These are phyloP conservation scores for Trichophyton verrucosum DNA, from an alignment of 2,329 filamentous ascomycete species.

Conservation along the genomic window DNA sequence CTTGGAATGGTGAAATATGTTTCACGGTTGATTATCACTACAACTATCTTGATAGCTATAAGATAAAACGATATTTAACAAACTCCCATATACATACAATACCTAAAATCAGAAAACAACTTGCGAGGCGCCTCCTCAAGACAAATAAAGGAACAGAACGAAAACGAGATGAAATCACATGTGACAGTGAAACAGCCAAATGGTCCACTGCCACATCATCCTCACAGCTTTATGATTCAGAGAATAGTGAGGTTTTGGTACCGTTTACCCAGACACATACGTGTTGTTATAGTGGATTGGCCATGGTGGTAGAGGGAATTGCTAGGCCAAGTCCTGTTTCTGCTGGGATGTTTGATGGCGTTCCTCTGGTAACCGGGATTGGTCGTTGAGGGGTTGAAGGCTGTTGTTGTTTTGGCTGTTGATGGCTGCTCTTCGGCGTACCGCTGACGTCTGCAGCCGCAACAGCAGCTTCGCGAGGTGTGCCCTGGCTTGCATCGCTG, in stretches of 20 bases:
- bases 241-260: neutral
- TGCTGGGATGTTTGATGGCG: neutral
- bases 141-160: neutral
- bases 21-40: neutral
- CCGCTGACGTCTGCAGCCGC: constrained; percentile 5
- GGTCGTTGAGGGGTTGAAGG: neutral
- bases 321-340: neutral
- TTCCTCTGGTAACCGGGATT: neutral
- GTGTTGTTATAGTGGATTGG: constrained; percentile 1
- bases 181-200: neutral
- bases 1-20: too few species aligned
- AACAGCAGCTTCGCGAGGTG: constrained; percentile 10
- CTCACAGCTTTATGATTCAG: neutral
- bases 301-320: constrained; percentile 6
- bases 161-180: neutral
- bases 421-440: constrained; percentile 11
- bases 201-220: neutral
- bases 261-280: neutral
- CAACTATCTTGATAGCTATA: neutral
- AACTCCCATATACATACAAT: neutral
- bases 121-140: neutral
- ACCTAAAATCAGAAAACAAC: neutral
- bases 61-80: neutral
- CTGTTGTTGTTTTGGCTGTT: constrained; percentile 3
- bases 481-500: constrained; percentile 23